These are phyloP conservation scores for Gossypium schwendimanii DNA, from an alignment of 441 rosid genomes.

Conservation along the genomic window DNA sequence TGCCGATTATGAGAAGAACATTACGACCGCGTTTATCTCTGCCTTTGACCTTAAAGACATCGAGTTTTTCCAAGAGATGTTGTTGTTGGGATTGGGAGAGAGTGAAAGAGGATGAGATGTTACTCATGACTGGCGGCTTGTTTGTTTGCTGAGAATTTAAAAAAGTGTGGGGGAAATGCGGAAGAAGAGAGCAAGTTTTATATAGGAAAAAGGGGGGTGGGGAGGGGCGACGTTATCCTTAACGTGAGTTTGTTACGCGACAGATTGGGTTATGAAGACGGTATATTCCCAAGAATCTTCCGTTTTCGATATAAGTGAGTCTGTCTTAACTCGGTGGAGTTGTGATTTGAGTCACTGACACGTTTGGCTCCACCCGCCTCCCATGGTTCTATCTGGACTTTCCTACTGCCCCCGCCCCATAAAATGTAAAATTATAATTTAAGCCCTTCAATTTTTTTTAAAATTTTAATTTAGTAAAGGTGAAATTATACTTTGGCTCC, in stretches of 20 bases:
- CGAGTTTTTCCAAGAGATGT: conserved; percentile 38
- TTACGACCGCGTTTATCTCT: conserved; percentile 45
- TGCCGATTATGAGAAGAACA: conserved; percentile 45
- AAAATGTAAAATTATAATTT: too few relatives aligned
- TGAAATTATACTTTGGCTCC: too few relatives aligned
- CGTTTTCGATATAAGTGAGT: conserved; percentile 12
- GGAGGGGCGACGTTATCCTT: background rate
- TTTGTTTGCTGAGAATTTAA: background rate
- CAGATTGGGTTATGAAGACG: background rate
- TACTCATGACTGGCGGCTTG: background rate
- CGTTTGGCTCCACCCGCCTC: background rate
- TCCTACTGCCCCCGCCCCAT: too few relatives aligned
- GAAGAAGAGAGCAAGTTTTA: background rate
- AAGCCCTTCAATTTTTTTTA: too few relatives aligned
- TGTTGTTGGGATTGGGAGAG: conserved; percentile 27
- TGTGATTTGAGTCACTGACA: conserved; percentile 5
- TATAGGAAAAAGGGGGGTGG: background rate
- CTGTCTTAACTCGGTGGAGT: conserved; percentile 15
- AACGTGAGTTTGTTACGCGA: background rate
- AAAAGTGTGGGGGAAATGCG: background rate
- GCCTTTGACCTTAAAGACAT: conserved; percentile 50
- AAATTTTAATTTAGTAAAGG: too few relatives aligned
- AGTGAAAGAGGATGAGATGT: background rate
- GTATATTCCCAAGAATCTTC: conserved; percentile 26
- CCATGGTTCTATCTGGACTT: background rate